Conservation (phyloP, 352 stramenopile genomes). For the Pythium plurisporium region DNA sequence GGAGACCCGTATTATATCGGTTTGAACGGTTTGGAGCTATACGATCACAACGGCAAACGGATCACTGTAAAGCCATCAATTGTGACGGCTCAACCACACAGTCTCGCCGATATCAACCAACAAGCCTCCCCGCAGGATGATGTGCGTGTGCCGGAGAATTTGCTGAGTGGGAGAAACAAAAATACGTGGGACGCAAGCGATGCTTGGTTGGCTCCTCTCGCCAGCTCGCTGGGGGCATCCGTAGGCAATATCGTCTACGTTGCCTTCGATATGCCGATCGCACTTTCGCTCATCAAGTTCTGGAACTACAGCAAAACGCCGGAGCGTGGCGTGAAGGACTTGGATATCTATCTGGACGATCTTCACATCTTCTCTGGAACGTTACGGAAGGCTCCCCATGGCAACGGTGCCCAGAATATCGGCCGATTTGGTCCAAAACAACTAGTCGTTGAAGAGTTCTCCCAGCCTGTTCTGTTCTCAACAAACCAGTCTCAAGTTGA, state of each 20-base stretch:
- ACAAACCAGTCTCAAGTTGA: conserved; percentile 60
- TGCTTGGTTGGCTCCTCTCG: conserved; percentile 67
- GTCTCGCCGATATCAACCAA: conserved; percentile 41
- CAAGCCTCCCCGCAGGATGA: conserved; percentile 29
- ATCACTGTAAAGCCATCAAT: conserved; percentile 33
- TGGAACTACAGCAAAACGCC: conserved; percentile 89
- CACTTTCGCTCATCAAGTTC: conserved; percentile 82
- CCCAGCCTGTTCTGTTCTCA: conserved; percentile 81
- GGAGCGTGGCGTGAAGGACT: conserved; percentile 71
- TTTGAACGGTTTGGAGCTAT: conserved; percentile 79
- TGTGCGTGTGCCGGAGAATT: conserved; percentile 46
- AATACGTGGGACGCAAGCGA: conserved; percentile 73
- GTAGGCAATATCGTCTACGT: conserved; percentile 72
- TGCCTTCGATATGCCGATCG: conserved; percentile 62
- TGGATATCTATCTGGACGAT: conserved; percentile 87
- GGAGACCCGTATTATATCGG: conserved; percentile 84
- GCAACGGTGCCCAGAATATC: conserved; percentile 18
- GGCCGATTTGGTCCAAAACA: conserved; percentile 34
- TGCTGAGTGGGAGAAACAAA: conserved; percentile 65
- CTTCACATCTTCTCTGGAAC: conserved; percentile 71
- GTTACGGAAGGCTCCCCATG: conserved; percentile 41
- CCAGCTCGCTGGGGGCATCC: conserved; percentile 50
- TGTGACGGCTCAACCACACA: conserved; percentile 53
- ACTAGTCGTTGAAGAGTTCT: conserved; percentile 60
- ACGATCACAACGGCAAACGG: conserved; percentile 42